A percentile compares a stretch with the other conserved stretches of the same genome.
Evolutionary conservation across 345 rosid genomes (phyloP).

Genomic region (Salix brachista): DNA sequence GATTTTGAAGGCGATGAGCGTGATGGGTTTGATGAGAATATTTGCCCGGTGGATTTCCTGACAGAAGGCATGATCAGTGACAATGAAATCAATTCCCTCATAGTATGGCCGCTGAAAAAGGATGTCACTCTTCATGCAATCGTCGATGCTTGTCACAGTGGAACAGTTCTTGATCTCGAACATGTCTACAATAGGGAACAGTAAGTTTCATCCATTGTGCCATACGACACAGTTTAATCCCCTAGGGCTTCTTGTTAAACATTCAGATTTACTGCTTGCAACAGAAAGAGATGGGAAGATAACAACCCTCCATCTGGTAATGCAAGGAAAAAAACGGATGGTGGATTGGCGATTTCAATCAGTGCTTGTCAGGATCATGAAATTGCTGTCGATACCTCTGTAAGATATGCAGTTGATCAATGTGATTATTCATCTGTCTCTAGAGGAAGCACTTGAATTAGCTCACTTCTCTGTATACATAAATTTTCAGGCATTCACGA

Average conservation of each 20-base stretch:
- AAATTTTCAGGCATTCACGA: slow-evolving; percentile 11
- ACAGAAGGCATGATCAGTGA: slow-evolving; percentile 46
- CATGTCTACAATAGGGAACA: slow-evolving; percentile 23
- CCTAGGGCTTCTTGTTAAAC: no score
- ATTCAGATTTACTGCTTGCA: background rate
- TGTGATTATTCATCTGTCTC: background rate
- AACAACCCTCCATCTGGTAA: slow-evolving; percentile 27
- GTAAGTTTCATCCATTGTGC: slow-evolving; percentile 23
- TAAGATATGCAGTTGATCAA: background rate
- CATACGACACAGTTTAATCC: no score
- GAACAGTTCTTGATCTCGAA: slow-evolving; percentile 58
- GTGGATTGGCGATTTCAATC: slow-evolving; percentile 26
- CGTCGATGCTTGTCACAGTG: slow-evolving; percentile 70
- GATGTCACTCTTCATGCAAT: slow-evolving; percentile 62
- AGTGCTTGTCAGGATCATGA: slow-evolving; percentile 17
- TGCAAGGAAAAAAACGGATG: slow-evolving; percentile 17
- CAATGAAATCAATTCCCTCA: slow-evolving; percentile 38
- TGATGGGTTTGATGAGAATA: slow-evolving; percentile 60
- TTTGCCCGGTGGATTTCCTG: slow-evolving; percentile 52
- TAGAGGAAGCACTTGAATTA: background rate
- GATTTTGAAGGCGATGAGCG: slow-evolving; percentile 42
- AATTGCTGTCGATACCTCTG: slow-evolving; percentile 16
- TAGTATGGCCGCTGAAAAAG: slow-evolving; percentile 40
- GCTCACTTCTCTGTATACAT: no score
- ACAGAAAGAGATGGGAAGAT: slow-evolving; percentile 33